Evolutionary conservation across 2,329 filamentous ascomycete genomes (phyloP).

Genomic region (Ascomycota sp.): DNA sequence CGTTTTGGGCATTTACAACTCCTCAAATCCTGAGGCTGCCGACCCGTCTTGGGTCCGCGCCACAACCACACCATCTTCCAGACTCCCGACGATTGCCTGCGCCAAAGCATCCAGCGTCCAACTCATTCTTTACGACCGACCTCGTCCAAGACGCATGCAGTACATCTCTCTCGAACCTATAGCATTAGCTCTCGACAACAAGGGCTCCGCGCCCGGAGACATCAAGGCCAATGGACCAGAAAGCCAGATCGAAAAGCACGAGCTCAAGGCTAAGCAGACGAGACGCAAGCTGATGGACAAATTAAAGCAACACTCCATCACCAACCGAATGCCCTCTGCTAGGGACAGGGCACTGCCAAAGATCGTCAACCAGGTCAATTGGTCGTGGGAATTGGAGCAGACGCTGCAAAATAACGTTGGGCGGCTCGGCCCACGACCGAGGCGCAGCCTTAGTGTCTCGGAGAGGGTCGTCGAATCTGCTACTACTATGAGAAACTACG

Average conservation of each 20-base stretch:
- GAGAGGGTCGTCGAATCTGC: conserved; percentile 90
- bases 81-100: conserved; percentile 54
- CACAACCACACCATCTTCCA: conserved; percentile 27
- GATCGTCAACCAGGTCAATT: conserved; percentile 89
- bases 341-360: conserved; percentile 65
- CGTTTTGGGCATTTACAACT: conserved; percentile 69
- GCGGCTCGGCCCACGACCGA: conserved; percentile 61
- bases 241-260: conserved; percentile 49
- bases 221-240: conserved; percentile 32
- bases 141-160: conserved; percentile 76
- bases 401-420: conserved; percentile 77
- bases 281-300: conserved; percentile 60
- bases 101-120: conserved; percentile 56
- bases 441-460: conserved; percentile 75
- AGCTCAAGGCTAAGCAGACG: conserved; percentile 33
- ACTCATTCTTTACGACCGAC: conserved; percentile 73
- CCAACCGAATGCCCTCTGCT: conserved; percentile 52
- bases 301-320: conserved; percentile 69
- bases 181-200: conserved; percentile 64
- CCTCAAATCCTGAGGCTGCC: conserved; percentile 22
- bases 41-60: conserved; percentile 52
- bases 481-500: conserved; percentile 60
- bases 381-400: conserved; percentile 73
- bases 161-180: conserved; percentile 88
- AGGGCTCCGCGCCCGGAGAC: conserved; percentile 23